Base-by-base conservation (phyloP, 2,329 filamentous ascomycete species). In the Plectosphaerella cucumerina region DNA sequence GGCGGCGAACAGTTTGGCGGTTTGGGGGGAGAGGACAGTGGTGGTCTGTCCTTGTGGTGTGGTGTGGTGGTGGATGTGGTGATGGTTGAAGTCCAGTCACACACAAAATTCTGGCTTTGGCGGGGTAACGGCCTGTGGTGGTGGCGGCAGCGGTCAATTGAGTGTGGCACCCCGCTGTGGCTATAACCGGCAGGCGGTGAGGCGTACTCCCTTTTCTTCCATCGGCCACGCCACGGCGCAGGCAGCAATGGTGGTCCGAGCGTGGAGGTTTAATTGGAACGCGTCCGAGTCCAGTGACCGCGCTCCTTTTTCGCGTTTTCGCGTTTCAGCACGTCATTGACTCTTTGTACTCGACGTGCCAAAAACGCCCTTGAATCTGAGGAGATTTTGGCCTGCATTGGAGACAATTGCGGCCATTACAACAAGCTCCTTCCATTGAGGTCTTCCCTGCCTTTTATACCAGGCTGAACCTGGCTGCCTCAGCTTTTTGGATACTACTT, bases 1-100 rank as follows among this genome's bases (percentile, higher is more conserved):
- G 46, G 65, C 49, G 44, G 66, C 59, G 54, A 75, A 73, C 73
- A 78, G 71, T 56, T 71, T 76, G 66, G 57, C 49, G 51, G 48
- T 42, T 53, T 44, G 58, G 54, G 44, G 47, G 52, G 31, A n/a
- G 20, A 35, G 23, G 33, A 35, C 14, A 47, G 47, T 42, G 41
- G 43, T 33, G 26, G 48, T 35, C 37, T 4, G 47, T 50, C 50
- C 42, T 39, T 15, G 35, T 18, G 18, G 44, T 42, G 50, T 54
- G 52, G 39, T 44, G 39, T 51, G 49, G 48, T 48, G 53, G 53
- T 48, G 53, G 48, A 53, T 31, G 6, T 31, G 26, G 26, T 39
- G 15, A n/a, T 15, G 35, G 15, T 3, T 37, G 35, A 37, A 15
- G 35, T n/a, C 6, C 5, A 9, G 34, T 37, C 12, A 15, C 34